Base-by-base conservation (phyloP, 2,329 filamentous ascomycete species). In the Alternaria rosae region DNA sequence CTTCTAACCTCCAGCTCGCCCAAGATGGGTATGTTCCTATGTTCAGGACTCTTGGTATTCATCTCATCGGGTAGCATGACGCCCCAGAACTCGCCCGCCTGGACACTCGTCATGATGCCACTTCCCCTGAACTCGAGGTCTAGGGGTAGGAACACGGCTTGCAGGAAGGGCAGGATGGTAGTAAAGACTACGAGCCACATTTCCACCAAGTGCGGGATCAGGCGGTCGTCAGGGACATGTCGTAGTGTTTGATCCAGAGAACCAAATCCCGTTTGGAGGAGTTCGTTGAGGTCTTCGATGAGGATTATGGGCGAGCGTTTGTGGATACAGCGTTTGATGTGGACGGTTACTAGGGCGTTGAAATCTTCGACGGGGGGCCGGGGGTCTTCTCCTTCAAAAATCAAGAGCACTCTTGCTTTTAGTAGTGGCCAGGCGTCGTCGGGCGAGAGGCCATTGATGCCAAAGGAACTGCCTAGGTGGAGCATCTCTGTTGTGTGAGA, bases 161-260 rank as follows among this genome's bases (percentile, higher is more conserved):
- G 94, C 71, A 99, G 89, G 75, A 97, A 98, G 0, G 95, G 95
- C 6, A 98, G 81, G 38, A 98, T 92, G 7, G 88, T 91, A 3
- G 93, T 94, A 73, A 97, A 97, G 0, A 95, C 94, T 48, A 95
- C 89, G 61, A 96, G 88, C 95, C 95, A 99, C 75, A 97, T 89
- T 76, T 97, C 93, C 3, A 97, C 94, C 1, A 99, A 84, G 58
- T 93, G 89, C 0, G 93, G 92, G 21, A 98, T 93, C n/a, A 98
- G 86, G 32, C 91, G 88, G 63, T 97, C 94, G 73, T 98, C 94
- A 0, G 92, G 86, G 1, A 93, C 89, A 47, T 88, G 88, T 52
- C 90, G 87, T 17, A 98, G 82, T 0, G 92, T 94, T 67, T 94
- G 91, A 69, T 97, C 94, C 3, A 99, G 85, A 2, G 91, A 93